Evolutionary conservation across 1,139 yeast genomes (phyloP).

Genomic region (Eremothecium sinecaudum): DNA sequence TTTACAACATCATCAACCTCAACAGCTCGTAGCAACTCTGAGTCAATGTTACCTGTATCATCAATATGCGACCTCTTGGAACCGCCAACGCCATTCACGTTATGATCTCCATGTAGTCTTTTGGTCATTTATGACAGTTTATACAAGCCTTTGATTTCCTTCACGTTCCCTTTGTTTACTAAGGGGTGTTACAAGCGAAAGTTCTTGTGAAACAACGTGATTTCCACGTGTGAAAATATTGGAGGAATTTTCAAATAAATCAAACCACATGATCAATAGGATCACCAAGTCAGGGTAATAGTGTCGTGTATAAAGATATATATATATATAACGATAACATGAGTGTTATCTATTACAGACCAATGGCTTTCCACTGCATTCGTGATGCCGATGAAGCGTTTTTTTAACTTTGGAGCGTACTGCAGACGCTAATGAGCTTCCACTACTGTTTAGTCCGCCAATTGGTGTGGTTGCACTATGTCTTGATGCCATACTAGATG

Average conservation of each 20-base stretch:
- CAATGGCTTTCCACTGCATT: slow-evolving; percentile 7
- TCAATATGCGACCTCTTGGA: slow-evolving; percentile 1
- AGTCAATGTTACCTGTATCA: slow-evolving; percentile 5
- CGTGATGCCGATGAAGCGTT: slow-evolving; percentile 5
- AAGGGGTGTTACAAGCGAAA: background rate
- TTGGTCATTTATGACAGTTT: slow-evolving; percentile 5
- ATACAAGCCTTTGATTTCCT: background rate
- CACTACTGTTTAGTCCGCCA: slow-evolving; percentile 3
- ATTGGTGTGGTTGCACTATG: slow-evolving; percentile 1
- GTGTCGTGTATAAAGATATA: no score
- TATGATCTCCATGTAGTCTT: slow-evolving; percentile 4
- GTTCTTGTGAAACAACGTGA: slow-evolving; percentile 4
- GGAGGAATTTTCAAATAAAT: background rate
- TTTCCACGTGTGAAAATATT: slow-evolving; percentile 5
- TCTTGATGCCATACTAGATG: slow-evolving; percentile 6
- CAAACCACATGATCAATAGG: slow-evolving; percentile 4
- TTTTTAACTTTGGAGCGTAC: slow-evolving; percentile 6
- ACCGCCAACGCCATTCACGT: slow-evolving; percentile 1
- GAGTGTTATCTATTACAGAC: background rate
- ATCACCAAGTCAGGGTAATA: slow-evolving; percentile 5
- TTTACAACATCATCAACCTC: slow-evolving; percentile 3
- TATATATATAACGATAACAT: background rate
- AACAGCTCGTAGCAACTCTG: slow-evolving; percentile 5
- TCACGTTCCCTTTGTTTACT: background rate
- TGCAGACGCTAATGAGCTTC: slow-evolving; percentile 2